These are phyloP conservation scores for Raffaelea albimanens DNA, from an alignment of 2,329 filamentous ascomycete genomes.

Conservation along the genomic window DNA sequence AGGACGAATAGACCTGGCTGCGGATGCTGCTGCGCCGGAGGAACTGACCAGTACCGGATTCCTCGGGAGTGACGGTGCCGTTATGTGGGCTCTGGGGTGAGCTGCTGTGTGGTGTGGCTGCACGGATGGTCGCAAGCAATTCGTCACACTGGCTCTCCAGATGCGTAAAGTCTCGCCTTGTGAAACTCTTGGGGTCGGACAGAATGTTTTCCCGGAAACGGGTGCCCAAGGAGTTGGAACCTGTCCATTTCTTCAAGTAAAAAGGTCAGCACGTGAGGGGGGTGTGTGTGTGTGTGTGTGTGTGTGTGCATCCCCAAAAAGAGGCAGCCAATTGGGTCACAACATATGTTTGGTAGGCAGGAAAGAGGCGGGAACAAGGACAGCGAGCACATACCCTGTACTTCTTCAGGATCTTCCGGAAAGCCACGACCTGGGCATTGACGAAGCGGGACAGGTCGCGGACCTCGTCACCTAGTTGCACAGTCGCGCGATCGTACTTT, in stretches of 20 bases:
- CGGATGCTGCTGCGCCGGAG: constrained; percentile 5
- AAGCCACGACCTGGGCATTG: constrained; percentile 63
- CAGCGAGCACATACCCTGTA: constrained; percentile 47
- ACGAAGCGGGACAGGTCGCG: constrained; percentile 62
- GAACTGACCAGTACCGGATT: constrained; percentile 7
- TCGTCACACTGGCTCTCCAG: constrained; percentile 42
- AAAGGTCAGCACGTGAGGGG: too few relatives aligned
- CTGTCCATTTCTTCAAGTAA: constrained; percentile 66
- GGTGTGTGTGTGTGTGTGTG: too few relatives aligned
- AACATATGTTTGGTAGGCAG: too few relatives aligned
- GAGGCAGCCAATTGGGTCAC: too few relatives aligned
- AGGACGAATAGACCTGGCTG: constrained; percentile 12
- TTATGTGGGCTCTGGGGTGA: constrained; percentile 15
- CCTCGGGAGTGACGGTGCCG: constrained; percentile 10
- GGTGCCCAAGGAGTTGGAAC: constrained; percentile 52
- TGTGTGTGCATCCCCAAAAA: too few relatives aligned
- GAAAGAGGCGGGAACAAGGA: background rate
- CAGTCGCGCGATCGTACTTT: constrained; percentile 42
- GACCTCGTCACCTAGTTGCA: constrained; percentile 61
- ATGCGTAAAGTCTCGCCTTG: constrained; percentile 52
- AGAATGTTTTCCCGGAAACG: constrained; percentile 61
- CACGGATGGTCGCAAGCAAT: constrained; percentile 35
- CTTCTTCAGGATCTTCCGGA: constrained; percentile 73
- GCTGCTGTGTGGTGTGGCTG: constrained; percentile 30
- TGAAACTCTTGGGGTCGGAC: constrained; percentile 60